A percentile compares a stretch with the other conserved stretches of the same genome.
phyloP scores from a whole-genome alignment of 306 rosid genomes.

The Vigna nakashimae region DNA sequence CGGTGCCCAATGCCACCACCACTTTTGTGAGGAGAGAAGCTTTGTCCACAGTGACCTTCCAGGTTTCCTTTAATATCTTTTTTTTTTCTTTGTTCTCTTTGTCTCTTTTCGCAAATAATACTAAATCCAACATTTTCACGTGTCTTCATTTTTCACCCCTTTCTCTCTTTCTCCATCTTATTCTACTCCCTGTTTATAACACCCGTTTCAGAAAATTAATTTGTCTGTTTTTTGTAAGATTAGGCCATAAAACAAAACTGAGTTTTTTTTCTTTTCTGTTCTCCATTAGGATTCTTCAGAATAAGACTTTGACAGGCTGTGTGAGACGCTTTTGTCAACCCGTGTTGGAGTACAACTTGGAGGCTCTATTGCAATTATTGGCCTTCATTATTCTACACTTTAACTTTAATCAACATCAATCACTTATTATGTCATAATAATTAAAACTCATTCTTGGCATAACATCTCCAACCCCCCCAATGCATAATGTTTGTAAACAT shows the following conservation, averaged over 20 bases:
- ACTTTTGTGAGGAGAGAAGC: constrained; percentile 43
- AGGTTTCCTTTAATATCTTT: constrained; percentile 49
- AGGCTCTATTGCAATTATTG: constrained; percentile 35
- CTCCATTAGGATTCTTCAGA: not conserved
- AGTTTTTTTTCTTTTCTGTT: not conserved
- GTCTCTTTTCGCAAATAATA: not conserved
- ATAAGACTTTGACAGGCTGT: constrained; percentile 38
- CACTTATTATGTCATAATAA: not conserved
- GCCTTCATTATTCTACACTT: not conserved
- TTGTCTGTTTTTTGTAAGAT: not conserved
- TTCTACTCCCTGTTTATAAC: no score
- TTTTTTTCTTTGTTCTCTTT: not conserved
- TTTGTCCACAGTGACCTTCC: constrained; percentile 59
- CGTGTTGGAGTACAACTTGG: constrained; percentile 41
- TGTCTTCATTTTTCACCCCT: constrained; percentile 9
- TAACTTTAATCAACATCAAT: constrained; percentile 32
- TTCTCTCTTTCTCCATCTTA: not conserved
- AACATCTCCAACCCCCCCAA: not conserved
- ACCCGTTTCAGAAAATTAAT: no score
- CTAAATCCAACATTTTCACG: not conserved
- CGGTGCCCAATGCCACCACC: constrained; percentile 63
- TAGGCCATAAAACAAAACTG: not conserved
- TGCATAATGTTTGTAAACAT: not conserved
- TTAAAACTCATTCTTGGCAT: constrained; percentile 17
- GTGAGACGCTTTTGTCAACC: constrained; percentile 35